phyloP scores from a whole-genome alignment of 805 yeast genomes.

The Peterozyma toletana region DNA sequence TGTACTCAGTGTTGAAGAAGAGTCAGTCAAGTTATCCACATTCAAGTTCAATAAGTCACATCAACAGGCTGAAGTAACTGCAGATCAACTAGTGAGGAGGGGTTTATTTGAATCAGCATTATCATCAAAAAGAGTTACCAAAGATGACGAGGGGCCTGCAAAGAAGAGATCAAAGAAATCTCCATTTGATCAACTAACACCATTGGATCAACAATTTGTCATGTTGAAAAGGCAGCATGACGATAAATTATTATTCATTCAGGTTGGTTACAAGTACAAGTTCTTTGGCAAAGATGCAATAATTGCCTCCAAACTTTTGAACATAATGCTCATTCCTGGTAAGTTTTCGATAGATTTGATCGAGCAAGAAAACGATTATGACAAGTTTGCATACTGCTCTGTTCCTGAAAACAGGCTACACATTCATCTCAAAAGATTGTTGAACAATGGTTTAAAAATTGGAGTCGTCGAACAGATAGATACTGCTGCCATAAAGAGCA shows the following conservation, averaged over 20 bases:
- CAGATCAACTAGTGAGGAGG: not conserved
- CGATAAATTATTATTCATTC: slow-evolving; percentile 72
- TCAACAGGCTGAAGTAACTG: not conserved
- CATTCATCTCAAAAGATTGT: slow-evolving; percentile 66
- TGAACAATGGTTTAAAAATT: slow-evolving; percentile 69
- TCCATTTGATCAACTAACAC: slow-evolving; percentile 39
- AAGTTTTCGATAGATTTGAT: slow-evolving; percentile 44
- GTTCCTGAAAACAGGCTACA: slow-evolving; percentile 76
- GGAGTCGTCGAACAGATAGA: slow-evolving; percentile 86
- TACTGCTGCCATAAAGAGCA: slow-evolving; percentile 64
- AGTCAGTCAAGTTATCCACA: not conserved
- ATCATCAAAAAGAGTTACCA: not conserved
- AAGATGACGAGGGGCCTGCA: not conserved
- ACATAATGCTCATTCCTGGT: slow-evolving; percentile 71
- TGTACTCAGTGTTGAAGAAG: not conserved
- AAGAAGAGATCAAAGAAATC: slow-evolving; percentile 5
- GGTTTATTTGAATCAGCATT: not conserved
- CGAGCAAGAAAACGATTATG: slow-evolving; percentile 32
- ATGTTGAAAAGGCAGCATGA: slow-evolving; percentile 51
- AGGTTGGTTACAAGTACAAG: slow-evolving; percentile 89
- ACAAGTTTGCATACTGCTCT: slow-evolving; percentile 73
- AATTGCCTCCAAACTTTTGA: slow-evolving; percentile 54
- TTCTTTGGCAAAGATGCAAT: slow-evolving; percentile 83
- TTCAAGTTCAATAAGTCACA: not conserved
- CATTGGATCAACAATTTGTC: slow-evolving; percentile 72